Percentiles rank a stretch among this genome's conserved stretches.
Conservation (phyloP, 805 yeast genomes). For the Teunomyces panamensis region DNA sequence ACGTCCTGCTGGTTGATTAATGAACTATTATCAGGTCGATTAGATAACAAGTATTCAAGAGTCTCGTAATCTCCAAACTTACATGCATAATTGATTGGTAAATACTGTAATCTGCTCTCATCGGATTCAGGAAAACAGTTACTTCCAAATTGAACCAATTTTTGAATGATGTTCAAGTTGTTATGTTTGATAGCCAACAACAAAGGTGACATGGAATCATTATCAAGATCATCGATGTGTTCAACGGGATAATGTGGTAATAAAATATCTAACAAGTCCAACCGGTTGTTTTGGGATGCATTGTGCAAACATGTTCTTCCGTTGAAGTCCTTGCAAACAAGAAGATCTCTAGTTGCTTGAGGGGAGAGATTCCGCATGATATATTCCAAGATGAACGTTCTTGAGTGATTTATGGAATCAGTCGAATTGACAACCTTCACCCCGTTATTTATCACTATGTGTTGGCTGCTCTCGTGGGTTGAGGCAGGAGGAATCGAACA, state of each 20-base stretch:
- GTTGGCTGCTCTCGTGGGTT: constrained; percentile 28
- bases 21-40: constrained; percentile 17
- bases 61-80: constrained; percentile 74
- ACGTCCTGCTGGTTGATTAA: constrained; percentile 62
- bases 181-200: constrained; percentile 72
- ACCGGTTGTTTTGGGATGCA: constrained; percentile 60
- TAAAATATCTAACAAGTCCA: constrained; percentile 42
- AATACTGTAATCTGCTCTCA: constrained; percentile 56
- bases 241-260: constrained; percentile 35
- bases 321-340: constrained; percentile 52
- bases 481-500: constrained; percentile 40
- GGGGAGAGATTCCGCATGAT: constrained; percentile 23
- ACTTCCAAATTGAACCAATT: constrained; percentile 32
- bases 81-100: constrained; percentile 85
- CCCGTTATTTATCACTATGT: constrained; percentile 42
- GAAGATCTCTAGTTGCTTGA: constrained; percentile 17
- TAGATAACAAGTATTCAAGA: constrained; percentile 57
- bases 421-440: constrained; percentile 37
- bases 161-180: constrained; percentile 43
- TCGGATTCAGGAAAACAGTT: constrained; percentile 45
- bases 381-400: constrained; percentile 35
- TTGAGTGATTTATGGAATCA: constrained; percentile 36
- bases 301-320: constrained; percentile 87
- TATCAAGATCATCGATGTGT: constrained; percentile 55
- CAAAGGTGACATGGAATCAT: constrained; percentile 79